Evolutionary conservation across 164 flowering plant species (phyloP), one percentile per base, ranked within the genome.

Genomic region (Akebia trifoliata): DNA sequence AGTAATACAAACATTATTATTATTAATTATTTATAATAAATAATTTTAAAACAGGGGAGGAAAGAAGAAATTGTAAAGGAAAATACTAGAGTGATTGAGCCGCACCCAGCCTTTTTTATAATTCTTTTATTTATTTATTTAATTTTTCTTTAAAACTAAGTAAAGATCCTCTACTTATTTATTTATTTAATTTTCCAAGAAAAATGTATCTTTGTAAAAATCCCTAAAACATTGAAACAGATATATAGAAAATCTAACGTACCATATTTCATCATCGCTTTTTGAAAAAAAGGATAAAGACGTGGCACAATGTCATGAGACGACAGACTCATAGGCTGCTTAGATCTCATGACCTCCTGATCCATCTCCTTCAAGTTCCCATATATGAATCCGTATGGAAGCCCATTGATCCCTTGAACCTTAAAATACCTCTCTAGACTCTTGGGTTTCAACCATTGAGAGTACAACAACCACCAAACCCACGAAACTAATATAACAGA

Each of bases 321-420:
- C 1, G n/a, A 25, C 6, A 28, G 7, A 29, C 30, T 40, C 22
- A 51, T 58, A 26, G 32, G 52, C 2, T 50, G 42, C 4, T n/a
- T 5, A 1, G 29, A 46, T 50, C 44, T 22, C 21, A 24, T 22
- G 10, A 22, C 25, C 37, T 57, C 8, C 8, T 8, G 11, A 7
- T 8, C 25, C 15, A 50, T 30, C 6, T 53, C 59, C 21, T 59
- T 44, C 3, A 38, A 2, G 17, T 44, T 36, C 0, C 60, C 69
- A 24, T 44, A 31, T 36, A 64, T 20, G 0, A 56, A 21, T 24
- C 8, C 4, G 39, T 43, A 65, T 2, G 59, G 50, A 32, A 28
- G 37, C 11, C 63, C 67, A 0, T 20, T 18, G 48, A 56, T 12
- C 2, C 67, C 67, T 28, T 56, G 60, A 3, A 29, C 31, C 36